phyloP scores from a whole-genome alignment of 1,284 basidiomycete species.

The Sporisorium iseilematis-ciliati region DNA sequence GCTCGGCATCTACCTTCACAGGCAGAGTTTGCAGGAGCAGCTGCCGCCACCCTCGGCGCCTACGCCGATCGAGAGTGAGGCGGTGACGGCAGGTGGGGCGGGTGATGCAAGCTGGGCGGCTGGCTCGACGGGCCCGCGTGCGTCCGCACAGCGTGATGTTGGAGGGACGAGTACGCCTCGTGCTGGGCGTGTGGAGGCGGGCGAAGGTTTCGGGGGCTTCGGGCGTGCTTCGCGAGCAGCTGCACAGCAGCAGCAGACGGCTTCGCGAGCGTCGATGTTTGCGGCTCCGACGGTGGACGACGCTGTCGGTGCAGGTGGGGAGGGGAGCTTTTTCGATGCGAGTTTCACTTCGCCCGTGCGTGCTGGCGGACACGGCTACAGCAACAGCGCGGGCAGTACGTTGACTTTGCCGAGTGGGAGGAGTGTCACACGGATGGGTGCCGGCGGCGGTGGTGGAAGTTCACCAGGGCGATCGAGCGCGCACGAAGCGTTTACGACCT shows the following conservation, averaged over 20 bases:
- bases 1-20: conserved; percentile 88
- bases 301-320: not conserved
- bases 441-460: conserved; percentile 1
- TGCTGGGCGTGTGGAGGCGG: conserved; percentile 5
- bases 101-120: conserved; percentile 7
- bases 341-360: conserved; percentile 39
- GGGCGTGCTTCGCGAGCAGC: conserved; percentile 3
- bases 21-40: conserved; percentile 81
- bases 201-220: not conserved
- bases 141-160: conserved; percentile 11
- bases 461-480: conserved; percentile 4
- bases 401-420: conserved; percentile 36
- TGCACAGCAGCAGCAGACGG: conserved; percentile 8
- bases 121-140: not conserved
- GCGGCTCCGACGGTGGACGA: conserved; percentile 11
- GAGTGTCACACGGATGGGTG: conserved; percentile 27
- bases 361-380: conserved; percentile 11
- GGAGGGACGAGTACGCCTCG: conserved; percentile 15
- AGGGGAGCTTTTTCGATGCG: conserved; percentile 36
- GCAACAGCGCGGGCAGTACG: conserved; percentile 21
- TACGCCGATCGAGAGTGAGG: conserved; percentile 12
- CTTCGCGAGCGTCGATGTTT: conserved; percentile 14
- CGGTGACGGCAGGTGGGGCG: not conserved
- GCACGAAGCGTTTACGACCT: conserved; percentile 2
- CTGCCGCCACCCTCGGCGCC: conserved; percentile 71